Evolutionary conservation across 2,329 filamentous ascomycete species (phyloP).

Genomic region (Trichoderma koningiopsis): DNA sequence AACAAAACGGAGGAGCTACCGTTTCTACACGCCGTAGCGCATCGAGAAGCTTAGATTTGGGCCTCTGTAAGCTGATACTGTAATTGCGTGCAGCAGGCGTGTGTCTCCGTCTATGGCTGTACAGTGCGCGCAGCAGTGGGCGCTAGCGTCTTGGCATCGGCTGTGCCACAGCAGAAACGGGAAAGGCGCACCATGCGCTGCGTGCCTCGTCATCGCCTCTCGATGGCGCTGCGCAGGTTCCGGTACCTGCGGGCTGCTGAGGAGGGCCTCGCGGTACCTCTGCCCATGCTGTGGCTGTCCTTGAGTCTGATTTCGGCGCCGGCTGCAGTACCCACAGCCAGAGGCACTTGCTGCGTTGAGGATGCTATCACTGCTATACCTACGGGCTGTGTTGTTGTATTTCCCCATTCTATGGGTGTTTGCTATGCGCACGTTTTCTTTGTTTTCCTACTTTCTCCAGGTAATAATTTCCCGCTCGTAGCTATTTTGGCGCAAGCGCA

Average conservation of each 20-base stretch:
- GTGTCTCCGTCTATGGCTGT: neutral
- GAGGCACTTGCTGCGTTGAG: neutral
- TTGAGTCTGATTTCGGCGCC: neutral
- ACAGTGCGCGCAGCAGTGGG: constrained; percentile 16
- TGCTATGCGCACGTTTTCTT: neutral
- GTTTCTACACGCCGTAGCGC: neutral
- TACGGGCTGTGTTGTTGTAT: neutral
- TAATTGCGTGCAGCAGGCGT: neutral
- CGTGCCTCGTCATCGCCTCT: constrained; percentile 46
- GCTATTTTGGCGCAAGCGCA: neutral
- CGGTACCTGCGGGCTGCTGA: constrained; percentile 28
- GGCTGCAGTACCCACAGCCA: constrained; percentile 2
- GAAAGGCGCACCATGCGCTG: constrained; percentile 26
- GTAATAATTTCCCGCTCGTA: neutral
- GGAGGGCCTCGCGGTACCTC: constrained; percentile 23
- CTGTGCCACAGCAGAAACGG: constrained; percentile 27
- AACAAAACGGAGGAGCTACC: neutral
- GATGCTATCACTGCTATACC: neutral
- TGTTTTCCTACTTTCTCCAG: neutral
- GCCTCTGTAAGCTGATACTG: neutral
- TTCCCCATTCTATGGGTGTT: neutral
- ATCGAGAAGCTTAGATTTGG: neutral
- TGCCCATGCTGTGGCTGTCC: neutral
- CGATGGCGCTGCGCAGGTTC: constrained; percentile 30
- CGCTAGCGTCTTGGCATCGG: constrained; percentile 25